Conservation (phyloP, 164 flowering plant species). For the Berberis thunbergii region DNA sequence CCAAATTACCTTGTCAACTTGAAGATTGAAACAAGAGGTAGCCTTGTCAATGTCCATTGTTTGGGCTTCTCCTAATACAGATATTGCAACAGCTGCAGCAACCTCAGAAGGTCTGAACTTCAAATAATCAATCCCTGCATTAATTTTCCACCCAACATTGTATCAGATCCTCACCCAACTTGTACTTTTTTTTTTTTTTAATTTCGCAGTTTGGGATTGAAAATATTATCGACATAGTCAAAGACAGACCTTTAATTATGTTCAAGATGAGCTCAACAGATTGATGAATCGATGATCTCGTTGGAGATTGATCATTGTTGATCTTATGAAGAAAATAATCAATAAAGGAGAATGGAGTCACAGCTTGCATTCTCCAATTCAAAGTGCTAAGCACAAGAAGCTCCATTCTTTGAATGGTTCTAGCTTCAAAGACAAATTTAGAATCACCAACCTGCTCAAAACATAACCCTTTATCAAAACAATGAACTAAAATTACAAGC, state of each 20-base stretch:
- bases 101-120: too few relatives aligned
- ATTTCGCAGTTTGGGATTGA: too few relatives aligned
- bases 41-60: slow-evolving; percentile 21
- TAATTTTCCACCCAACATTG: too few relatives aligned
- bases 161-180: too few relatives aligned
- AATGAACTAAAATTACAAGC: neutral
- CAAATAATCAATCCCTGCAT: too few relatives aligned
- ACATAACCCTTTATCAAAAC: neutral
- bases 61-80: too few relatives aligned
- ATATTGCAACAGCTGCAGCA: too few relatives aligned
- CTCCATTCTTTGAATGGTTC: slow-evolving; percentile 80
- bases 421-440: slow-evolving; percentile 62
- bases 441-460: slow-evolving; percentile 51
- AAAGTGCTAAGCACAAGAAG: slow-evolving; percentile 72
- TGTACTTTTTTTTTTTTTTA: too few relatives aligned
- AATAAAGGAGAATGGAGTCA: slow-evolving; percentile 70
- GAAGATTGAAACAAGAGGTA: slow-evolving; percentile 27
- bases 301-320: slow-evolving; percentile 26
- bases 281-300: slow-evolving; percentile 17
- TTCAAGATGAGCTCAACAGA: slow-evolving; percentile 37
- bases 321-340: slow-evolving; percentile 52
- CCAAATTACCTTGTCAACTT: slow-evolving; percentile 44
- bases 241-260: slow-evolving; percentile 35
- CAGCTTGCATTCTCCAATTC: slow-evolving; percentile 76
- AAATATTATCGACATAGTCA: neutral